phyloP scores from a whole-genome alignment of 768 basidiomycete genomes.

The Suillus plorans region DNA sequence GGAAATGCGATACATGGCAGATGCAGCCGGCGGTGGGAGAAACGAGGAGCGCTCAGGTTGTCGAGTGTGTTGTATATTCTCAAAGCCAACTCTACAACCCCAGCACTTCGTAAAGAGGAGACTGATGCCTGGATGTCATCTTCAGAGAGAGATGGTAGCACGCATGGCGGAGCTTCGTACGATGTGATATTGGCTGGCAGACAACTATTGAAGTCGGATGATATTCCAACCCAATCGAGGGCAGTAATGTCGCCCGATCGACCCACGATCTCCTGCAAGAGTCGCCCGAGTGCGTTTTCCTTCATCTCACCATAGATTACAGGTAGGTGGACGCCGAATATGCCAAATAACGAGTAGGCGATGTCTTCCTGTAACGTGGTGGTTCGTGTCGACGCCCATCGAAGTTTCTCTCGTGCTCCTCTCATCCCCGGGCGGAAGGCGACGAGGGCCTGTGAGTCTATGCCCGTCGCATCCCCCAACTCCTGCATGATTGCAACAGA shows the following conservation, averaged over 20 bases:
- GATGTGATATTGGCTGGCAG: neutral
- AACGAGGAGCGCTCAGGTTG: neutral
- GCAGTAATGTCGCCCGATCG: conserved; percentile 1
- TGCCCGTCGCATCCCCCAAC: neutral
- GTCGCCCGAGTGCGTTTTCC: neutral
- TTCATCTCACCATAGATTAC: neutral
- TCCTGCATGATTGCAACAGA: neutral
- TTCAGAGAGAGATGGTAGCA: neutral
- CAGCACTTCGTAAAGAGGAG: neutral
- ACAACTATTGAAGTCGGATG: neutral
- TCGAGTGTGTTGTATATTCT: neutral
- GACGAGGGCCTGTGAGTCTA: neutral
- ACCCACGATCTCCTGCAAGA: conserved; percentile 2
- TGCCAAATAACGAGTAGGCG: neutral
- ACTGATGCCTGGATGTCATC: neutral
- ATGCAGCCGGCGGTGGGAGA: neutral
- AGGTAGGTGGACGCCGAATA: neutral
- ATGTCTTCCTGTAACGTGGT: neutral
- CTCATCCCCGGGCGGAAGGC: neutral
- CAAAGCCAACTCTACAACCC: neutral
- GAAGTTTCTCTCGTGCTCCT: neutral
- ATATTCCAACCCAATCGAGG: conserved; percentile 2
- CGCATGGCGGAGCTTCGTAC: neutral
- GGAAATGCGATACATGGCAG: neutral
- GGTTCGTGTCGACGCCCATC: neutral